phyloP scores from a whole-genome alignment of 768 basidiomycete species.

The Pholiota conissans region DNA sequence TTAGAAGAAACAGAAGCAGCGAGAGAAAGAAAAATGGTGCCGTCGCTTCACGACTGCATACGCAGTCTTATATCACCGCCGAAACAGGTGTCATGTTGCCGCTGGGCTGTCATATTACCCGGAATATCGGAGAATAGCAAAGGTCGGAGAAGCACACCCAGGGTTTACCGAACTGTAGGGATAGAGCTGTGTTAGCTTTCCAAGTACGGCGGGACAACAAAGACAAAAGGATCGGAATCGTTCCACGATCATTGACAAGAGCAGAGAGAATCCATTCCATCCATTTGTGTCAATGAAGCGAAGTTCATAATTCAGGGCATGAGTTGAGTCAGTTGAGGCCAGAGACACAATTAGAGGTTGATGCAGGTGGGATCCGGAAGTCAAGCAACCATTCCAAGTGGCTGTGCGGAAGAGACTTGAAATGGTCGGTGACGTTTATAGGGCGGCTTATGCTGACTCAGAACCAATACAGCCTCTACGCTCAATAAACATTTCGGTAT shows the following conservation, averaged over 20 bases:
- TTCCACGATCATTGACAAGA: neutral
- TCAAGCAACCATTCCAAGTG: neutral
- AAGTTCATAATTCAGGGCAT: neutral
- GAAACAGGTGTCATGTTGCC: slow-evolving; percentile 3
- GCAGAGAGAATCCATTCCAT: slow-evolving; percentile 8
- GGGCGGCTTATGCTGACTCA: neutral
- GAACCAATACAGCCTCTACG: too few species aligned
- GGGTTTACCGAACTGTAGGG: slow-evolving; percentile 18
- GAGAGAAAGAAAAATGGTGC: slow-evolving; percentile 13
- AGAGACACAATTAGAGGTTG: slow-evolving; percentile 2
- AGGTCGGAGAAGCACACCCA: slow-evolving; percentile 16
- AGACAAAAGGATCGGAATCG: slow-evolving; percentile 14
- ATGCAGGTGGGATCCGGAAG: neutral
- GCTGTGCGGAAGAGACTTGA: neutral
- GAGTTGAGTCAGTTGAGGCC: neutral
- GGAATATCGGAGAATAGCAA: slow-evolving; percentile 18
- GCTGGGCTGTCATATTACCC: slow-evolving; percentile 19
- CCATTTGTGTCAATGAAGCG: neutral
- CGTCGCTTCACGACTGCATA: neutral
- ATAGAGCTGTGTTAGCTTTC: slow-evolving; percentile 16
- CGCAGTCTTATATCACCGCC: slow-evolving; percentile 11
- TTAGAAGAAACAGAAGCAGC: slow-evolving; percentile 18
- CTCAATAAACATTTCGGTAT: too few species aligned
- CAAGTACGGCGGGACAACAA: slow-evolving; percentile 7
- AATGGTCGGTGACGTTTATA: neutral